A percentile compares a stretch with the other conserved stretches of the same genome.
These are phyloP conservation scores for Termitomyces sp. DNA, from an alignment of 768 basidiomycete genomes.

Conservation along the genomic window DNA sequence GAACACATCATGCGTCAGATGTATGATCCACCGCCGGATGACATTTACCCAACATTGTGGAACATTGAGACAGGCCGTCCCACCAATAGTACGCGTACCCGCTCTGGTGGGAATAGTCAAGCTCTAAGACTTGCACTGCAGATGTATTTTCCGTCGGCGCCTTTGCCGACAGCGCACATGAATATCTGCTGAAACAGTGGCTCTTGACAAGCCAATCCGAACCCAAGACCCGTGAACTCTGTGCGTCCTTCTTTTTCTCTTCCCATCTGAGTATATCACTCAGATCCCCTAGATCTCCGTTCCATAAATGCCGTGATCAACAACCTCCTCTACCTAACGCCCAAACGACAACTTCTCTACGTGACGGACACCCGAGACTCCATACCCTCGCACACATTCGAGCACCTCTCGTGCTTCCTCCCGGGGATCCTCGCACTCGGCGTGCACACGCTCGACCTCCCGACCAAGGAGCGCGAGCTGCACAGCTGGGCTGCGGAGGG, in stretches of 20 bases:
- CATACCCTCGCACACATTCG: constrained; percentile 42
- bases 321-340: constrained; percentile 53
- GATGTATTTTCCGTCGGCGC: constrained; percentile 52
- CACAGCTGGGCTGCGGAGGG: constrained; percentile 64
- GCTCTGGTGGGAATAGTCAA: not conserved
- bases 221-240: constrained; percentile 50
- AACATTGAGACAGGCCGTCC: constrained; percentile 43
- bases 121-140: constrained; percentile 21
- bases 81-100: constrained; percentile 36
- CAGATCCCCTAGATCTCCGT: constrained; percentile 37
- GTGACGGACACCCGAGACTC: constrained; percentile 44
- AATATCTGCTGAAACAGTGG: constrained; percentile 71
- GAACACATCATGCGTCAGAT: constrained; percentile 48
- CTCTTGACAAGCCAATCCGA: constrained; percentile 56
- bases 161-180: constrained; percentile 64
- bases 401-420: constrained; percentile 66
- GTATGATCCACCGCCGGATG: constrained; percentile 44
- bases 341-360: constrained; percentile 54
- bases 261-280: constrained; percentile 27
- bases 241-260: constrained; percentile 43
- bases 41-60: constrained; percentile 60
- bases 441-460: constrained; percentile 39
- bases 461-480: constrained; percentile 36
- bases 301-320: constrained; percentile 48
- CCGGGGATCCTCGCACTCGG: constrained; percentile 64